Percentiles rank a stretch among this genome's conserved stretches.
phyloP scores from a whole-genome alignment of 495 filamentous ascomycete species.

The Neurospora sp. region DNA sequence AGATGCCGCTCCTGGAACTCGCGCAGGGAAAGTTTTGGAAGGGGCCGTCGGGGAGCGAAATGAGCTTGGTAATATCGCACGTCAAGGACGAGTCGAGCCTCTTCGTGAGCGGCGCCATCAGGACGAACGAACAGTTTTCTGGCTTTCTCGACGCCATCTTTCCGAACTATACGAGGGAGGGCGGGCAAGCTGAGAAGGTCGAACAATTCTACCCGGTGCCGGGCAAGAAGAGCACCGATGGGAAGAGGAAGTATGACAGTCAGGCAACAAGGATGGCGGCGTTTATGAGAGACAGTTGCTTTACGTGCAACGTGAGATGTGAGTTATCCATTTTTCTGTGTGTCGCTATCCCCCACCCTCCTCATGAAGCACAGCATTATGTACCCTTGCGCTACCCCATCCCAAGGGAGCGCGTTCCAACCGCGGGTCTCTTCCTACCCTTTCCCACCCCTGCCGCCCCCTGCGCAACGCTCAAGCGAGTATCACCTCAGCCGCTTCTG shows the following conservation, averaged over 20 bases:
- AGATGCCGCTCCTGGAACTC: slow-evolving; percentile 35
- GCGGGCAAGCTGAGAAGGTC: slow-evolving; percentile 22
- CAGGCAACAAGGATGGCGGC: slow-evolving; percentile 24
- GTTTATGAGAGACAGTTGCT: slow-evolving; percentile 26
- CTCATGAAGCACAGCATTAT: background rate
- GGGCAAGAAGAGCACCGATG: slow-evolving; percentile 3
- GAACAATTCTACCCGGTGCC: slow-evolving; percentile 25
- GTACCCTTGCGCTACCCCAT: background rate
- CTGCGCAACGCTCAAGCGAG: background rate
- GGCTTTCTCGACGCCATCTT: slow-evolving; percentile 35
- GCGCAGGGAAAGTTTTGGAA: slow-evolving; percentile 35
- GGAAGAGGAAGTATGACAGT: slow-evolving; percentile 14
- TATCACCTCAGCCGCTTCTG: background rate
- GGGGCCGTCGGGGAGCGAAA: slow-evolving; percentile 16
- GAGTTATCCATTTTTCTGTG: background rate
- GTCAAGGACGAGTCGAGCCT: slow-evolving; percentile 29
- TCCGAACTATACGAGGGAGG: slow-evolving; percentile 23
- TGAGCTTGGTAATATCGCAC: slow-evolving; percentile 28
- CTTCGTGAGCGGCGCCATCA: slow-evolving; percentile 34
- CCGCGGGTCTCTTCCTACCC: background rate
- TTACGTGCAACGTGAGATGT: slow-evolving; percentile 31
- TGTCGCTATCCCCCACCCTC: background rate
- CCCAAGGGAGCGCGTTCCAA: background rate
- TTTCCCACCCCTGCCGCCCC: background rate
- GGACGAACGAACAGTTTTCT: slow-evolving; percentile 43